Conservation (phyloP, 1,139 yeast genomes). For the Komagataea norvegica region DNA sequence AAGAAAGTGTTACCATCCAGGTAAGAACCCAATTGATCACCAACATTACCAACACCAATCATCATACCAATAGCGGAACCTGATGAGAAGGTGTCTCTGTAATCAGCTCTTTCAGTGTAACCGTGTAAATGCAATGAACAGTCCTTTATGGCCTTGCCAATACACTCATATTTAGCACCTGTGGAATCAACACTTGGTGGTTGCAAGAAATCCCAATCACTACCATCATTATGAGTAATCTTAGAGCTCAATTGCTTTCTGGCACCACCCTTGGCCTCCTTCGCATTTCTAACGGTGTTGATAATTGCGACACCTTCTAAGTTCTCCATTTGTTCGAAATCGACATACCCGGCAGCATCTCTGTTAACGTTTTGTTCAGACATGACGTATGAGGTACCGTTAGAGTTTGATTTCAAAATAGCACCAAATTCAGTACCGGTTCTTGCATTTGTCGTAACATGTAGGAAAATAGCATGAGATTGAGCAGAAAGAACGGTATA, state of each 20-base stretch:
- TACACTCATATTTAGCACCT: conserved; percentile 58
- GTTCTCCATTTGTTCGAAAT: conserved; percentile 79
- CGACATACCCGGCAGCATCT: conserved; percentile 70
- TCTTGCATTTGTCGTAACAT: conserved; percentile 62
- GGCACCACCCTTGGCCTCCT: conserved; percentile 37
- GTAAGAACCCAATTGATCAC: conserved; percentile 47
- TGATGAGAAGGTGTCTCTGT: conserved; percentile 82
- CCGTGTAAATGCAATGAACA: conserved; percentile 90
- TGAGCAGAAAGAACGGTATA: conserved; percentile 78
- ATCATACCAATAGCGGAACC: conserved; percentile 85
- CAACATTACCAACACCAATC: conserved; percentile 90
- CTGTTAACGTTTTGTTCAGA: conserved; percentile 72
- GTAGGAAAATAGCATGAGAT: conserved; percentile 73
- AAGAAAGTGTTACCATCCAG: conserved; percentile 64
- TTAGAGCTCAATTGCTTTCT: conserved; percentile 59
- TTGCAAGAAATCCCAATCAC: conserved; percentile 69
- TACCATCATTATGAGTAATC: conserved; percentile 90
- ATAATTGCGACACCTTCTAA: conserved; percentile 81
- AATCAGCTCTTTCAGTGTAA: conserved; percentile 79
- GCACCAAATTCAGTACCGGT: conserved; percentile 73
- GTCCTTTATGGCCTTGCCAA: conserved; percentile 44
- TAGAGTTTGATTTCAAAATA: conserved; percentile 86
- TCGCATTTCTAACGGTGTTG: conserved; percentile 59
- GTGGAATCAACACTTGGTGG: conserved; percentile 69
- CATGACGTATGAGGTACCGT: conserved; percentile 83